Percentiles rank a stretch among this genome's conserved stretches.
phyloP scores from a whole-genome alignment of 495 filamentous ascomycete genomes.

The Aspergillus olivimuriae region DNA sequence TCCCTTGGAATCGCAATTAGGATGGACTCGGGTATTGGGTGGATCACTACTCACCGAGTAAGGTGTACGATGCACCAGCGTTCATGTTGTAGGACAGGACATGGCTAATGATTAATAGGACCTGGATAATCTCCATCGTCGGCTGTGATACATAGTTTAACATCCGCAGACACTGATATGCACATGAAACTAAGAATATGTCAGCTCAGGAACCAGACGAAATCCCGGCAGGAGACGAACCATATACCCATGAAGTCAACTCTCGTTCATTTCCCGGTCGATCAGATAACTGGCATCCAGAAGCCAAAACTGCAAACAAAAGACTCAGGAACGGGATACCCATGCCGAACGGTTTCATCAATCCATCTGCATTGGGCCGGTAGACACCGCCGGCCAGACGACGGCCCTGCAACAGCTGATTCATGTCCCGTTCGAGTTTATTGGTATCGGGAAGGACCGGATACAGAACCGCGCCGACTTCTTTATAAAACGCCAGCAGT shows the following conservation, averaged over 20 bases:
- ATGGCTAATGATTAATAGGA: constrained; percentile 52
- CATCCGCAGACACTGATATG: constrained; percentile 56
- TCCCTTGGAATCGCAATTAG: constrained; percentile 25
- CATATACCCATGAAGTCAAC: constrained; percentile 55
- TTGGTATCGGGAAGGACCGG: constrained; percentile 68
- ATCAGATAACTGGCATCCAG: constrained; percentile 71
- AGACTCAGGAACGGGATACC: constrained; percentile 33
- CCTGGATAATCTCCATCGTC: constrained; percentile 51
- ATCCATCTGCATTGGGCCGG: constrained; percentile 29
- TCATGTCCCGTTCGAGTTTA: constrained; percentile 57
- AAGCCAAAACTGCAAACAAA: constrained; percentile 73
- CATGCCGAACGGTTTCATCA: constrained; percentile 40
- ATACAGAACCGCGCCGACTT: constrained; percentile 73
- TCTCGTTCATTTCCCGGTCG: constrained; percentile 51
- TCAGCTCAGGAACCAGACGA: neutral
- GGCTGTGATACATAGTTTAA: constrained; percentile 55
- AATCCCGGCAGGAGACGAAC: constrained; percentile 20
- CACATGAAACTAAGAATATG: constrained; percentile 46
- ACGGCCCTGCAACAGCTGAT: constrained; percentile 61
- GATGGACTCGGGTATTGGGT: neutral
- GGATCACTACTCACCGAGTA: constrained; percentile 38
- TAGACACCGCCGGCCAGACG: constrained; percentile 41
- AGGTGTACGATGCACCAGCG: constrained; percentile 53
- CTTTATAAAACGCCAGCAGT: constrained; percentile 66
- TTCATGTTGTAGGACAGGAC: constrained; percentile 61